Percentiles rank a stretch among this genome's conserved stretches.
These are phyloP conservation scores for Aspergillus novofumigatus DNA, from an alignment of 2,329 filamentous ascomycete genomes.

Conservation along the genomic window DNA sequence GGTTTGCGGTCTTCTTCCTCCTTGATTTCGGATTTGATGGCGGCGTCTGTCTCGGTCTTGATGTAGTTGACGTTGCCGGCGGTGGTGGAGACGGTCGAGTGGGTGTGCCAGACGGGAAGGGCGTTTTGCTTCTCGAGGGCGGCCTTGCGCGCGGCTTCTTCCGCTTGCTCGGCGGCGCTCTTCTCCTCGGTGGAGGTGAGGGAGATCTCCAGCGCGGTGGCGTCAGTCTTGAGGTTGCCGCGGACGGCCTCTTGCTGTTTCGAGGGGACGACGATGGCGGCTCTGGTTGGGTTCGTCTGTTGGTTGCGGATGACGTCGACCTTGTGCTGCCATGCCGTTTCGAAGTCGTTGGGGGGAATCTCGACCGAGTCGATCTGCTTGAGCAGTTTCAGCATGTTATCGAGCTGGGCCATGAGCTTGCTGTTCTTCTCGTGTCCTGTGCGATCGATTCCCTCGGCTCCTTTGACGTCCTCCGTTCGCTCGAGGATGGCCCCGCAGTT, in stretches of 20 bases:
- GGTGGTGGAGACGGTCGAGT: conserved; percentile 43
- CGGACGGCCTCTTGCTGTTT: conserved; percentile 38
- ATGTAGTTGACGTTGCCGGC: conserved; percentile 20
- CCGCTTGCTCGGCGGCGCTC: conserved; percentile 46
- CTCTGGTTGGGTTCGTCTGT: conserved; percentile 38
- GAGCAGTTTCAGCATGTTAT: conserved; percentile 44
- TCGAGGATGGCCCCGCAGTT: conserved; percentile 58
- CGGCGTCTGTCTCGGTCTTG: conserved; percentile 29
- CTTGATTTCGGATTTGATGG: conserved; percentile 38
- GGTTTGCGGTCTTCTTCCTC: conserved; percentile 43
- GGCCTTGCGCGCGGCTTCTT: conserved; percentile 45
- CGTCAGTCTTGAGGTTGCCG: conserved; percentile 42
- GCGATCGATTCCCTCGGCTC: conserved; percentile 40
- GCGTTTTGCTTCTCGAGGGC: conserved; percentile 49
- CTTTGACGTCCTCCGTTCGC: conserved; percentile 43
- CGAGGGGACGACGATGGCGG: conserved; percentile 38
- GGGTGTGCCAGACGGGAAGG: conserved; percentile 51
- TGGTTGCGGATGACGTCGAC: conserved; percentile 44
- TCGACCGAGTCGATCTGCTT: conserved; percentile 47
- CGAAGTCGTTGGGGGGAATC: conserved; percentile 47
- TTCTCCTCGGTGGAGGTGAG: conserved; percentile 48
- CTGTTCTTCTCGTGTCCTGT: conserved; percentile 49
- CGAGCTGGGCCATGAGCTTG: conserved; percentile 46
- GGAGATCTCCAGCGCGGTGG: conserved; percentile 45
- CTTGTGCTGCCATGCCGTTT: conserved; percentile 47